Evolutionary conservation across 2,329 filamentous ascomycete genomes (phyloP).

Genomic region (Beauveria australis): DNA sequence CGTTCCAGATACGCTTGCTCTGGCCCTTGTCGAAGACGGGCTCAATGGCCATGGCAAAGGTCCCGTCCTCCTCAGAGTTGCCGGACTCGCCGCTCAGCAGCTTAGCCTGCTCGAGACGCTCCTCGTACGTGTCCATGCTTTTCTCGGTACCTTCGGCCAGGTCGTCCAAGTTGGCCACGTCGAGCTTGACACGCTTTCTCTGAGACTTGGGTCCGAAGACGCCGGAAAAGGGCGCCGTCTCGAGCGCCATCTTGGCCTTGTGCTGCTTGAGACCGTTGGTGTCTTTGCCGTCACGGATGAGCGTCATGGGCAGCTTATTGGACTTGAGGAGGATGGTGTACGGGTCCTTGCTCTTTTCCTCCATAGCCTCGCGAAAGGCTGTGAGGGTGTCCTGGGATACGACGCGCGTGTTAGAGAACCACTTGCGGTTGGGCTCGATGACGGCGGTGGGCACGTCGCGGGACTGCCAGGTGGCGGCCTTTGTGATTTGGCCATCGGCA

Average conservation of each 20-base stretch:
- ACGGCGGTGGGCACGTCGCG: conserved; percentile 73
- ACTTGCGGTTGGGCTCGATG: conserved; percentile 93
- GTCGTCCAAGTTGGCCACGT: conserved; percentile 72
- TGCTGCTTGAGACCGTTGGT: conserved; percentile 85
- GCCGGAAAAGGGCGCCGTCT: conserved; percentile 75
- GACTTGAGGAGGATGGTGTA: conserved; percentile 93
- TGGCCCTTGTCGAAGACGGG: conserved; percentile 92
- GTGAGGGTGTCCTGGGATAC: conserved; percentile 84
- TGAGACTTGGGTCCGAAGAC: conserved; percentile 93
- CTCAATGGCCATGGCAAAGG: conserved; percentile 60
- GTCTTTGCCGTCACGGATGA: conserved; percentile 73
- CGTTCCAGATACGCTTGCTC: conserved; percentile 94
- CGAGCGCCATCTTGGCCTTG: conserved; percentile 86
- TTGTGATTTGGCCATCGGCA: conserved; percentile 71
- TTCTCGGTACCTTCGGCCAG: conserved; percentile 72
- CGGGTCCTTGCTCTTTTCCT: conserved; percentile 80
- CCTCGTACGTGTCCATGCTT: conserved; percentile 73
- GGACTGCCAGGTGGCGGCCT: conserved; percentile 78
- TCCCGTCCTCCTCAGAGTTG: conserved; percentile 38
- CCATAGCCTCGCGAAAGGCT: conserved; percentile 85
- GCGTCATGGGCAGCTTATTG: conserved; percentile 92
- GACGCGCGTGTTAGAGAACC: conserved; percentile 89
- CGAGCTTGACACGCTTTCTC: conserved; percentile 84
- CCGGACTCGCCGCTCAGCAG: conserved; percentile 63
- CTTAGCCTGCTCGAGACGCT: conserved; percentile 70